phyloP scores from a whole-genome alignment of 495 filamentous ascomycete genomes.

The Neurospora africana region DNA sequence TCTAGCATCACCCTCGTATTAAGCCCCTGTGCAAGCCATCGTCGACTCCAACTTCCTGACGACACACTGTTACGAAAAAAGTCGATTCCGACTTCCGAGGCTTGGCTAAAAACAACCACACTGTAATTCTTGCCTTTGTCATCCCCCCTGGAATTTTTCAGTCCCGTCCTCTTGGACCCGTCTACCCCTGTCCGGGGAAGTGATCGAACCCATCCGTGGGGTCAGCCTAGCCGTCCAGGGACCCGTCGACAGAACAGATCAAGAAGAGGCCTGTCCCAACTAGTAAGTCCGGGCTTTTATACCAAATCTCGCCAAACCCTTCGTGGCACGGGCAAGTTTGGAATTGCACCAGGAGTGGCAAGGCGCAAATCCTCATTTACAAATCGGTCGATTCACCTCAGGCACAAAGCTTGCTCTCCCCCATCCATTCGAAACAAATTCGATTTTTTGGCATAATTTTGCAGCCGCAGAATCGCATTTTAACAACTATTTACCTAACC shows the following conservation, averaged over 20 bases:
- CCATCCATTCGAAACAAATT: not conserved
- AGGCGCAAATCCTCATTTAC: constrained; percentile 3
- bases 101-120: constrained; percentile 2
- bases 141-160: not conserved
- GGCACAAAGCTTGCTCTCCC: not conserved
- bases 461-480: not conserved
- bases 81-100: not conserved
- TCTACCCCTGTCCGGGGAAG: constrained; percentile 8
- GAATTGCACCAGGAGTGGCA: constrained; percentile 3
- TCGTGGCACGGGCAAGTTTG: constrained; percentile 6
- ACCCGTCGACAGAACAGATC: not conserved
- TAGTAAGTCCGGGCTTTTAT: constrained; percentile 1
- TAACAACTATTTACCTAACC: not conserved
- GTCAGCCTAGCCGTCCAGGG: not conserved
- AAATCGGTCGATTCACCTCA: not conserved
- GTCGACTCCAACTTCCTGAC: not conserved
- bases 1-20: not conserved
- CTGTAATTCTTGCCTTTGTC: constrained; percentile 5
- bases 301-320: constrained; percentile 13
- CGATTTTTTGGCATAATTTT: not conserved
- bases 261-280: constrained; percentile 2
- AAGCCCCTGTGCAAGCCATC: not conserved
- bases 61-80: not conserved
- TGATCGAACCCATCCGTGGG: not conserved
- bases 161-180: not conserved